phyloP scores from a whole-genome alignment of 2,329 filamentous ascomycete genomes.

The Rutstroemia sp. region DNA sequence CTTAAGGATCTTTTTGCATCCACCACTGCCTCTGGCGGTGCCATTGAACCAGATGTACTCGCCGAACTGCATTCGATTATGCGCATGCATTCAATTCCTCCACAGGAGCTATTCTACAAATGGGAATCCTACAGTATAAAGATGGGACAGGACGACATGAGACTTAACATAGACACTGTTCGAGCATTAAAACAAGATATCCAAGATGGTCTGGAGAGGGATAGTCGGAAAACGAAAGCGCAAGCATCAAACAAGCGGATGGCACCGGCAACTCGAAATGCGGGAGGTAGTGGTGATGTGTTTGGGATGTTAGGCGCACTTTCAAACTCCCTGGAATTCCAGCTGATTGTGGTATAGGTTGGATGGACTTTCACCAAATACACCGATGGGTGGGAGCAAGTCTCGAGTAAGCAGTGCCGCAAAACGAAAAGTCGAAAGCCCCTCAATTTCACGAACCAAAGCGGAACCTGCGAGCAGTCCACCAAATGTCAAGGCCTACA shows the following conservation, averaged over 20 bases:
- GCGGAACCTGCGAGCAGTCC: slow-evolving; percentile 38
- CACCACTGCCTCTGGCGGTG: slow-evolving; percentile 11
- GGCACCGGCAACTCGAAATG: slow-evolving; percentile 55
- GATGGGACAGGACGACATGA: slow-evolving; percentile 75
- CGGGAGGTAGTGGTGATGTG: slow-evolving; percentile 54
- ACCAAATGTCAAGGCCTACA: slow-evolving; percentile 35
- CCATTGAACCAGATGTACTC: slow-evolving; percentile 68
- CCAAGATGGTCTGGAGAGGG: slow-evolving; percentile 75
- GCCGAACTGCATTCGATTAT: slow-evolving; percentile 80
- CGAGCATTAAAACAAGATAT: slow-evolving; percentile 79
- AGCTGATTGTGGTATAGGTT: slow-evolving; percentile 39
- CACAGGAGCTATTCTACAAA: slow-evolving; percentile 92
- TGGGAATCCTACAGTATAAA: slow-evolving; percentile 98
- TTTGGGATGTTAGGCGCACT: slow-evolving; percentile 65
- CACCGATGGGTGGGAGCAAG: slow-evolving; percentile 33
- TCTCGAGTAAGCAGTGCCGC: slow-evolving; percentile 12
- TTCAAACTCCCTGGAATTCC: not conserved
- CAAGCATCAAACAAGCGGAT: slow-evolving; percentile 57
- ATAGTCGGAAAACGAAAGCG: slow-evolving; percentile 54
- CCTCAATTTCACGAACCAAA: slow-evolving; percentile 40
- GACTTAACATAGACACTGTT: slow-evolving; percentile 61
- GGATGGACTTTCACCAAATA: slow-evolving; percentile 61
- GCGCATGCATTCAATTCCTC: slow-evolving; percentile 70
- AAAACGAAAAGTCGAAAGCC: slow-evolving; percentile 37
- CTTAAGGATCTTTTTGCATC: slow-evolving; percentile 25